Evolutionary conservation across 768 basidiomycete genomes (phyloP).

Genomic region (Lentinula sp.): DNA sequence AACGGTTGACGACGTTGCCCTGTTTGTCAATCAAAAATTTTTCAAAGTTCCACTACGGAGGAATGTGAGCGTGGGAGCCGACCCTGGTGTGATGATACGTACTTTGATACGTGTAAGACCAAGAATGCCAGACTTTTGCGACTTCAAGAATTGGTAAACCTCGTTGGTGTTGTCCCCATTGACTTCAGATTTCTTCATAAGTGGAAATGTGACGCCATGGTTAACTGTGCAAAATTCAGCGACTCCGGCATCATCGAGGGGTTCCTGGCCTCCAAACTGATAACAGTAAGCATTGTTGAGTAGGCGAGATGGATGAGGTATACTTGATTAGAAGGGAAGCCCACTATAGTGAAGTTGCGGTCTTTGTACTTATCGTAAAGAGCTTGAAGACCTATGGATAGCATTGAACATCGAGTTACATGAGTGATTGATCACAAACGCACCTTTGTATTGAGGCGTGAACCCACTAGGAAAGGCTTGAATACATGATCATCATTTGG

Average conservation of each 20-base stretch:
- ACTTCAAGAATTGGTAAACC: slow-evolving; percentile 83
- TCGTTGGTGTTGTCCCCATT: slow-evolving; percentile 83
- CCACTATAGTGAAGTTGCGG: slow-evolving; percentile 69
- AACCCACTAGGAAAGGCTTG: slow-evolving; percentile 55
- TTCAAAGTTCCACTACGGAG: slow-evolving; percentile 80
- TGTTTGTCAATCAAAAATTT: slow-evolving; percentile 81
- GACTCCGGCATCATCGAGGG: slow-evolving; percentile 72
- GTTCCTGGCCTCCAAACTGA: slow-evolving; percentile 84
- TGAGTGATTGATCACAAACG: neutral
- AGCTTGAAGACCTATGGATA: slow-evolving; percentile 58
- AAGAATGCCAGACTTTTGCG: slow-evolving; percentile 66
- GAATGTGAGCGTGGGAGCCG: neutral
- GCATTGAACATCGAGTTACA: neutral
- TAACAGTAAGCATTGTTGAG: neutral
- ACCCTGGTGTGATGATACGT: neutral
- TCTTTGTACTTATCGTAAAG: slow-evolving; percentile 81
- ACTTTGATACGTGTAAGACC: slow-evolving; percentile 76
- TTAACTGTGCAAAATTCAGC: slow-evolving; percentile 71
- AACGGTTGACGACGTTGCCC: slow-evolving; percentile 68
- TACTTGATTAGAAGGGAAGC: slow-evolving; percentile 90
- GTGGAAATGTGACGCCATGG: slow-evolving; percentile 85
- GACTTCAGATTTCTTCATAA: slow-evolving; percentile 92
- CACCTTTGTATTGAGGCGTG: slow-evolving; percentile 74
- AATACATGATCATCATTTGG: neutral
- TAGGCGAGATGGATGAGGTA: slow-evolving; percentile 6